Percentiles rank a stretch among this genome's conserved stretches.
Evolutionary conservation across 495 filamentous ascomycete species (phyloP).

Genomic region (Parathielavia hyrcaniae): DNA sequence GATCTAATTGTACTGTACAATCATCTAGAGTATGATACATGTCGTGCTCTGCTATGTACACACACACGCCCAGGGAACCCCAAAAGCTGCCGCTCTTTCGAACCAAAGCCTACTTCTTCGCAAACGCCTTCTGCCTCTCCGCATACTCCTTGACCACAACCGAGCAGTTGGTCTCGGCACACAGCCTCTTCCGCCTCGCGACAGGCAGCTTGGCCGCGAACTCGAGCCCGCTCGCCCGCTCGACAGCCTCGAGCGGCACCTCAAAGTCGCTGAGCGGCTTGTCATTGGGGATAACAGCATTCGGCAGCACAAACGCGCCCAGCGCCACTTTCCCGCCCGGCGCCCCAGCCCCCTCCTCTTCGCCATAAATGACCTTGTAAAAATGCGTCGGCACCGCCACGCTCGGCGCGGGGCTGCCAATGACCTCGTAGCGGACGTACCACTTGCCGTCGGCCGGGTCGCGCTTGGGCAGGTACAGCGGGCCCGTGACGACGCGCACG

Average conservation of each 20-base stretch:
- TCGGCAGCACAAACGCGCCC: constrained; percentile 92
- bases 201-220: constrained; percentile 74
- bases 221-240: constrained; percentile 85
- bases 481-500: constrained; percentile 88
- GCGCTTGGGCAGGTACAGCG: constrained; percentile 78
- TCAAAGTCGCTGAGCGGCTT: constrained; percentile 84
- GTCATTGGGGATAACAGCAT: constrained; percentile 80
- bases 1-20: background rate
- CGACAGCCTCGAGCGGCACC: constrained; percentile 85
- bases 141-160: constrained; percentile 74
- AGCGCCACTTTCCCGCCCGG: constrained; percentile 64
- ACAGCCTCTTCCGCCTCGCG: constrained; percentile 69
- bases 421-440: constrained; percentile 94
- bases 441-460: constrained; percentile 81
- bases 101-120: constrained; percentile 24
- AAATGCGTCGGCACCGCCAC: constrained; percentile 97
- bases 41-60: background rate
- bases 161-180: constrained; percentile 75
- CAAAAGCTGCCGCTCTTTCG: background rate
- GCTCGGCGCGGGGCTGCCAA: constrained; percentile 78
- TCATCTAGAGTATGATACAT: background rate
- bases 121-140: constrained; percentile 55
- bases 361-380: constrained; percentile 96
- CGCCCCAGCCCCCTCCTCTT: constrained; percentile 51
- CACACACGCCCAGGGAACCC: background rate